phyloP scores from a whole-genome alignment of 495 filamentous ascomycete species.

The Aeminium ludgeri region DNA sequence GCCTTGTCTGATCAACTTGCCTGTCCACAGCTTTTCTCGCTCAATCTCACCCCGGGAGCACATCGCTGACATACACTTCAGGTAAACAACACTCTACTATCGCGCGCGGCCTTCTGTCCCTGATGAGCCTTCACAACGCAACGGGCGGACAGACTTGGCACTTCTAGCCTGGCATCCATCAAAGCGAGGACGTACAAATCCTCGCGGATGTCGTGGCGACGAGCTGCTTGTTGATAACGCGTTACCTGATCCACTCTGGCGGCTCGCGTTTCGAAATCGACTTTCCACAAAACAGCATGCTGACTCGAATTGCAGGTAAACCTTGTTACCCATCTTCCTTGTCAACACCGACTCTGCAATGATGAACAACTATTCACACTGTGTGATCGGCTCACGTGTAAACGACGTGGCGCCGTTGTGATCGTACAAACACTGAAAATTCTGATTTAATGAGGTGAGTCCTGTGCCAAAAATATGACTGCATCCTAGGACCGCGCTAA shows the following conservation, averaged over 20 bases:
- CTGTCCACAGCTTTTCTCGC: constrained; percentile 13
- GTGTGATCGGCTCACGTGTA: constrained; percentile 59
- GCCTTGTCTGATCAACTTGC: constrained; percentile 75
- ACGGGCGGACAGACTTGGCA: constrained; percentile 90
- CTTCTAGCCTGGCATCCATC: constrained; percentile 41
- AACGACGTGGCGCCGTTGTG: constrained; percentile 39
- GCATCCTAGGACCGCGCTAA: no score
- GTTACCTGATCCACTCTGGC: constrained; percentile 57
- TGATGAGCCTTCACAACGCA: constrained; percentile 91
- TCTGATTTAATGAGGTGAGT: constrained; percentile 97
- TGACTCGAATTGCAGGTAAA: constrained; percentile 2
- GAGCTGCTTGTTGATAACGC: constrained; percentile 94
- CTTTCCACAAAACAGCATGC: constrained; percentile 18
- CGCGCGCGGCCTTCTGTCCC: constrained; percentile 26
- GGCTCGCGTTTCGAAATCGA: constrained; percentile 22
- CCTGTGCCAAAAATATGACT: no score
- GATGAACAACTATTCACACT: constrained; percentile 96
- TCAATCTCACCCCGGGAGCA: constrained; percentile 35
- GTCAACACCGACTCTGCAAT: constrained; percentile 24
- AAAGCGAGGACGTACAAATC: constrained; percentile 78
- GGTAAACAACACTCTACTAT: constrained; percentile 23
- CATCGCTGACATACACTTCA: no score
- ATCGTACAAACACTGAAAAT: constrained; percentile 68
- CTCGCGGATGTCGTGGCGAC: constrained; percentile 45
- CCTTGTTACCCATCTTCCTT: background rate